phyloP scores from a whole-genome alignment of 441 rosid genomes.

The Erodium texanum region DNA sequence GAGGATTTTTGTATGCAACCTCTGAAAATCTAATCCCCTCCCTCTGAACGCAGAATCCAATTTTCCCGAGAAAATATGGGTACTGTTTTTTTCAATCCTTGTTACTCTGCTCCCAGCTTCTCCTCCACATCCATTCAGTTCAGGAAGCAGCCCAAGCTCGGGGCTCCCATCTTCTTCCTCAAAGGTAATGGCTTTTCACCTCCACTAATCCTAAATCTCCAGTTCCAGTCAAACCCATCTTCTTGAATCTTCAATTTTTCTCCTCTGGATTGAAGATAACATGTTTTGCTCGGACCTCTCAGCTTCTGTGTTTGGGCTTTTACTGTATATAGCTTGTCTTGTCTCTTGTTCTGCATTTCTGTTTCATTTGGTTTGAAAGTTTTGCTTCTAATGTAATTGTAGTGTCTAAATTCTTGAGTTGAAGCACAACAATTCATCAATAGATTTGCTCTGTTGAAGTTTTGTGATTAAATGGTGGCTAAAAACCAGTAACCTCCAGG shows the following conservation, averaged over 20 bases:
- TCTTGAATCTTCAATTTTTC: background rate
- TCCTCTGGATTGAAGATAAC: background rate
- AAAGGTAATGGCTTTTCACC: constrained; percentile 29
- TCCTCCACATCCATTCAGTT: background rate
- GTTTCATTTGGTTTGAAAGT: background rate
- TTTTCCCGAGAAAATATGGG: constrained; percentile 27
- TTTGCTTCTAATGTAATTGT: background rate
- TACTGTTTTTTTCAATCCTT: constrained; percentile 21
- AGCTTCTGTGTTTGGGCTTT: background rate
- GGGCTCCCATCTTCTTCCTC: constrained; percentile 15
- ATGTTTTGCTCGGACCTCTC: background rate
- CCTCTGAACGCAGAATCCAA: constrained; percentile 4
- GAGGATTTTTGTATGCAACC: too few species aligned
- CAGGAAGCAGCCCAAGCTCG: constrained; percentile 22
- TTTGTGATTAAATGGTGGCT: background rate
- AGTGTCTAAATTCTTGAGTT: background rate
- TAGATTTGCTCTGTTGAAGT: background rate
- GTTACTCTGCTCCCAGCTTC: constrained; percentile 11
- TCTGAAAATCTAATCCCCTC: too few species aligned
- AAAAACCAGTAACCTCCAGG: background rate
- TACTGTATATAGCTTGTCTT: background rate
- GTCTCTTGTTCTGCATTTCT: background rate
- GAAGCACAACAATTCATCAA: background rate
- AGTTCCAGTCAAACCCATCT: constrained; percentile 8
- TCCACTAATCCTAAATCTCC: constrained; percentile 9